Evolutionary conservation across 306 rosid species (phyloP), one percentile per base, ranked within the genome.

Genomic region (Trifolium pratense): DNA sequence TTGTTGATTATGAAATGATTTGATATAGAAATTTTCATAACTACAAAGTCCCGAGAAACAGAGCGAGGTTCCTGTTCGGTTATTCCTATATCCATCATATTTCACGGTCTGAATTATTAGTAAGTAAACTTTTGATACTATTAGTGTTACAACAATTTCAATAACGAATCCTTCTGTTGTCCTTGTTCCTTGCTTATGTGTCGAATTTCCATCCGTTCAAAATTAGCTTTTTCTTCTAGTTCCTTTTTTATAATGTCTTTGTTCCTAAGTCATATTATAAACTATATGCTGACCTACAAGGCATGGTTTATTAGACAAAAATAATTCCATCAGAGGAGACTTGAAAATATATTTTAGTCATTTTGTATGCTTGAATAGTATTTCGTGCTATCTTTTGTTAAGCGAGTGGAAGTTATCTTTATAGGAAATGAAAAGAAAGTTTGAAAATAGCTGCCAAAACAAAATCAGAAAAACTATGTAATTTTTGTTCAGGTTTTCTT

Each of bases 271-370:
- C 65, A 59, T 59, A 59, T 29, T 29, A 29, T 31, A 59, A 31
- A 15, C 21, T 59, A 59, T 3, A 59, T 29, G 39, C 66, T 29
- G 42, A 59, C 42, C 66, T 25, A 25, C 66, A 59, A 59, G 10
- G 42, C 66, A 29, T 59, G 66, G 66, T 18, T 59, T 59, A 59
- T 59, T 29, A 59, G 20, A 59, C 40, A 29, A 29, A 26, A 59
- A 29, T 58, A 59, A 29, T 29, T 59, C 20, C 21, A 15, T 58
- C 7, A 56, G n/a, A 48, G 55, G 20, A 56, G 4, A 56, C 16
- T 56, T 21, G 61, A 55, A 55, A 56, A 23, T 56, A 56, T 11
- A 23, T 18, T 53, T 55, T 10, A 21, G 21, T 15, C 60, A 20
- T 55, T 55, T 20, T 53, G 29, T 53, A 10, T 53, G 31, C n/a